Evolutionary conservation across 306 rosid genomes (phyloP), one percentile per base, ranked within the genome.

Genomic region (Oemleria cerasiformis): DNA sequence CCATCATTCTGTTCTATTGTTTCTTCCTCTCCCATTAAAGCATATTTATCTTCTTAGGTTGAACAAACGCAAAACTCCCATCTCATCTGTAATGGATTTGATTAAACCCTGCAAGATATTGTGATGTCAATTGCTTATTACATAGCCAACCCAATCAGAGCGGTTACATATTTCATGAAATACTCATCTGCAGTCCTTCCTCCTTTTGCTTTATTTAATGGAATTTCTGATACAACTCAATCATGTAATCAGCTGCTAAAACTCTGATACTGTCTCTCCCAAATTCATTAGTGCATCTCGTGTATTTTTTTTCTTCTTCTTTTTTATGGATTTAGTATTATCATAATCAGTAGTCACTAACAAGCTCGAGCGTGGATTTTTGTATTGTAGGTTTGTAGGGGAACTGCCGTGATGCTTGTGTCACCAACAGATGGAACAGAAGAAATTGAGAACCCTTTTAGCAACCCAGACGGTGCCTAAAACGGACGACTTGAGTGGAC

Each of bases 321-420:
- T 20, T 41, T 17, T 19, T 54, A 19, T 10, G 16, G 17, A 7
- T 16, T 42, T 15, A 41, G 12, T 40, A n/a, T 40, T 21, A 25
- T 45, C 44, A 36, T 5, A 6, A 19, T 68, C 7, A 19, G 39
- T 67, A 30, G 7, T 40, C 51, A 17, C 8, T 40, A 64, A 64
- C 4, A 20, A 70, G 65, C 38, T 51, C 53, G 49, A 42, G 39
- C 19, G 34, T 40, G 51, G n/a, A 19, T 7, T 6, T 40, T 73
- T 59, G 21, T 64, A 36, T 43, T 80, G 81, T 89, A 94, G 98
- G 97, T 91, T 63, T 94, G 98, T 63, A 87, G 98, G 80, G 98
- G 98, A 82, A 94, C 98, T 66, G 98, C 98, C 57, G 98, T 94
- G 42, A 94, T 94, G 98, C 97, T 94, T 14, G 98, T 94, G 76